Evolutionary conservation across 148 eudicot species (phyloP), one percentile per base, ranked within the genome.

Genomic region (Silene uniflora): DNA sequence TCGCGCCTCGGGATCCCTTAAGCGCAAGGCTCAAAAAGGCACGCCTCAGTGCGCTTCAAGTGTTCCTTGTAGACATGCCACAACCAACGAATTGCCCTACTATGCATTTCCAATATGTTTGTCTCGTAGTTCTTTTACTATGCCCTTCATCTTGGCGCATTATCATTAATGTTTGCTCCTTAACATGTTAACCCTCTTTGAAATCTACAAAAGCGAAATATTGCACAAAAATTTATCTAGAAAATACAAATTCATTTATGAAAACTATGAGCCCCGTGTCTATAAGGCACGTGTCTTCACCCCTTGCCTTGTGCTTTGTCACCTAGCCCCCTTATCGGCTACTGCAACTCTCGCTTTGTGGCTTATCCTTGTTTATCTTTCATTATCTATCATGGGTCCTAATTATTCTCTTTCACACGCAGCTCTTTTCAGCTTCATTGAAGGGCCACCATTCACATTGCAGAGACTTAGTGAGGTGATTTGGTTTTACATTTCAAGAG

Each of bases 391-490:
- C 16, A 46, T 52, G 7, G 11, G 19, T 73, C 32, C 56, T 77
- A 73, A 81, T 52, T 4, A 46, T 6, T 62, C 67, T 67, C 23
- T 71, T 68, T 68, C 7, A 39, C 47, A 18, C 62, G 88, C 92
- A 93, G 98, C 91, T 82, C 92, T 93, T 77, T 63, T 63, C 75
- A 85, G 90, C 80, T 91, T 93, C 78, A 66, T 77, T 25, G 96
- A 89, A 69, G 98, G 98, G 62, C 98, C 98, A 63, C 96, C 98
- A 71, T 91, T 93, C 83, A 93, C 98, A 73, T 76, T 93, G 81
- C 98, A 93, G 80, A 88, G 96, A 83, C 84, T 93, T 65, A 88
- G 89, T 66, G 98, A 93, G 98, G 98, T 93, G 78, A 84, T 78
- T 67, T 67, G 71, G 49, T 73, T 64, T 47, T 62, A 52, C 32